Evolutionary conservation across 805 yeast species (phyloP).

Genomic region (Torulaspora maleeae): DNA sequence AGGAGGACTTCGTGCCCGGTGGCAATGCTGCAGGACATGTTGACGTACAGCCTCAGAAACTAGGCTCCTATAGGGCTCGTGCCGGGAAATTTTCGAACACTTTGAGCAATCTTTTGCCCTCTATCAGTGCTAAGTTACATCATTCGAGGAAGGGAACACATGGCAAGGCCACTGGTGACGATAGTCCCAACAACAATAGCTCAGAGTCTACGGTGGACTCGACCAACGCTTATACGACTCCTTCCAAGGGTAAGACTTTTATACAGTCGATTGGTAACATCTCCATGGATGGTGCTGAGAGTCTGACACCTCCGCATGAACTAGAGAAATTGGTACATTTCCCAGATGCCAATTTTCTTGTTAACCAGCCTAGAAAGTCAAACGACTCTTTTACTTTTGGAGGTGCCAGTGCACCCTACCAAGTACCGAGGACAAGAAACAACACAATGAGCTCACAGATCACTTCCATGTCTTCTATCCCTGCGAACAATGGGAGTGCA

Average conservation of each 20-base stretch:
- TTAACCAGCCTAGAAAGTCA: conserved; percentile 29
- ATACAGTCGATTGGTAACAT: conserved; percentile 19
- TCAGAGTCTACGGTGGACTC: conserved; percentile 19
- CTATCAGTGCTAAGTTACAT: conserved; percentile 35
- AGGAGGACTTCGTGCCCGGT: conserved; percentile 23
- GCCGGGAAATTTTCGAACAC: conserved; percentile 35
- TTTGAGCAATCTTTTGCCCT: conserved; percentile 34
- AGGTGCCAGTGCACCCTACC: conserved; percentile 16
- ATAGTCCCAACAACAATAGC: conserved; percentile 11
- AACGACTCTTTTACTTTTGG: conserved; percentile 30
- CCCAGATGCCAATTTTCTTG: conserved; percentile 26
- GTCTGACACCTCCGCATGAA: conserved; percentile 31
- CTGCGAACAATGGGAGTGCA: conserved; percentile 20
- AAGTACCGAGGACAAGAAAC: conserved; percentile 33
- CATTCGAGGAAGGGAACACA: conserved; percentile 20
- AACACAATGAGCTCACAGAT: conserved; percentile 36
- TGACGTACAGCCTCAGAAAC: conserved; percentile 27
- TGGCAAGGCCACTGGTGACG: conserved; percentile 11
- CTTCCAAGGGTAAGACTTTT: conserved; percentile 14
- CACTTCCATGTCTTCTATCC: conserved; percentile 32
- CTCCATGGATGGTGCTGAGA: conserved; percentile 18
- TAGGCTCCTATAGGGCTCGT: conserved; percentile 35
- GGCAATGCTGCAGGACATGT: conserved; percentile 2
- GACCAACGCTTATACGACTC: conserved; percentile 10
- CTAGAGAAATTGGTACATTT: conserved; percentile 26